A percentile compares a stretch with the other conserved stretches of the same genome.
phyloP scores from a whole-genome alignment of 176 grass and related monocot species.

The Secale cereale region DNA sequence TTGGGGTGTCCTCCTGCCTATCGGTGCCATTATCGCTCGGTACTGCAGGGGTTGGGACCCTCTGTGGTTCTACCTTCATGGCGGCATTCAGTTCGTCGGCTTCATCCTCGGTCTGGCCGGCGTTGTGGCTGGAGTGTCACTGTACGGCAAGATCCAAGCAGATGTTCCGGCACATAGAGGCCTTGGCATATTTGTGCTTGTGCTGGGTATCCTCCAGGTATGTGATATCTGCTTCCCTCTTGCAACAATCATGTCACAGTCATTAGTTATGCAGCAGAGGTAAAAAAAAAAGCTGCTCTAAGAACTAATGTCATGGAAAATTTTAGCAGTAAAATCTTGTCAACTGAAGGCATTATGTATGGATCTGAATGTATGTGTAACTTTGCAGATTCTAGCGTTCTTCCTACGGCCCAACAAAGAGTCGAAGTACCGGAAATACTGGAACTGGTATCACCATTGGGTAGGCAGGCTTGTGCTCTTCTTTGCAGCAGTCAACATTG shows the following conservation, averaged over 20 bases:
- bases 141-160: conserved; percentile 82
- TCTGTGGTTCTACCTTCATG: conserved; percentile 92
- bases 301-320: not conserved
- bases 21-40: conserved; percentile 76
- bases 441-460: conserved; percentile 99
- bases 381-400: conserved; percentile 63
- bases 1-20: conserved; percentile 90
- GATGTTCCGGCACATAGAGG: conserved; percentile 74
- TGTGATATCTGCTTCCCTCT: not conserved
- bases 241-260: not conserved
- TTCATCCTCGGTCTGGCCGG: conserved; percentile 83
- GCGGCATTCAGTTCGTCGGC: conserved; percentile 68
- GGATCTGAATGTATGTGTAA: conserved; percentile 20
- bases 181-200: conserved; percentile 92
- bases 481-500: conserved; percentile 80
- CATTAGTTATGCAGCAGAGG: not conserved
- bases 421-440: conserved; percentile 74
- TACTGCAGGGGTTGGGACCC: conserved; percentile 84
- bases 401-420: conserved; percentile 76
- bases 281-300: not conserved
- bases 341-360: not conserved
- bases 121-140: conserved; percentile 68
- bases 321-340: not conserved
- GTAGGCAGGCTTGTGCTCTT: conserved; percentile 78
- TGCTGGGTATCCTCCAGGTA: conserved; percentile 88